Evolutionary conservation across 305 asterid species (phyloP), one percentile per base, ranked within the genome.

Genomic region (Plantago coronopus): DNA sequence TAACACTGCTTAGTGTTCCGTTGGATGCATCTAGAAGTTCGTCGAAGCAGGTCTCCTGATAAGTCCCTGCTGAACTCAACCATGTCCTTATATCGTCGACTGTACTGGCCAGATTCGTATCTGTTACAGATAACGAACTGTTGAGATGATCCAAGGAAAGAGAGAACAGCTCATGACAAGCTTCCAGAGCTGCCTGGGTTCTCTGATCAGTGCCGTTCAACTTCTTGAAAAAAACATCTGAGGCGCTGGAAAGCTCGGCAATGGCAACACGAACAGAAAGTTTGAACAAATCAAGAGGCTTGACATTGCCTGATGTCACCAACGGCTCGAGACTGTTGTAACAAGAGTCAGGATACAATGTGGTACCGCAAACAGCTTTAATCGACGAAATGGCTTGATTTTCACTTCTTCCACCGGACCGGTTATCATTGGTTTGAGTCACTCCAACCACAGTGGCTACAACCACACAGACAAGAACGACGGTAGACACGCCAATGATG

Each of bases 71-170:
- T 5, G 84, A 63, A 49, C 84, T 81, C 61, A 81, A 56, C 34
- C 34, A 27, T 8, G 87, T 78, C 23, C 60, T 43, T 34, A 86
- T 48, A 57, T 86, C 91, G 11, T 56, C 73, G 1, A 83, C 61
- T 15, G 63, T 72, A 6, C 69, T 69, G 4, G 40, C 21, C 44
- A 79, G 16, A 0, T 68, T 67, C 38, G 5, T 34, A 37, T 65
- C 73, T 13, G 48, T 43, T 1, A 70, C 20, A 8, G 95, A 73
- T 56, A 79, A 27, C 0, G 88, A 72, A 10, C 25, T 48, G 59
- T 78, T 86, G 78, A 86, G 81, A 42, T 76, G 90, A 29, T 86
- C 91, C 25, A 83, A 10, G 0, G 91, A 76, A 0, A 81, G 86
- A 7, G 81, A 74, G 71, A 76, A 66, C 25, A 83, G 74, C 46